Base-by-base conservation (phyloP, 129 eudicot species). In the Kitagawia praeruptora region DNA sequence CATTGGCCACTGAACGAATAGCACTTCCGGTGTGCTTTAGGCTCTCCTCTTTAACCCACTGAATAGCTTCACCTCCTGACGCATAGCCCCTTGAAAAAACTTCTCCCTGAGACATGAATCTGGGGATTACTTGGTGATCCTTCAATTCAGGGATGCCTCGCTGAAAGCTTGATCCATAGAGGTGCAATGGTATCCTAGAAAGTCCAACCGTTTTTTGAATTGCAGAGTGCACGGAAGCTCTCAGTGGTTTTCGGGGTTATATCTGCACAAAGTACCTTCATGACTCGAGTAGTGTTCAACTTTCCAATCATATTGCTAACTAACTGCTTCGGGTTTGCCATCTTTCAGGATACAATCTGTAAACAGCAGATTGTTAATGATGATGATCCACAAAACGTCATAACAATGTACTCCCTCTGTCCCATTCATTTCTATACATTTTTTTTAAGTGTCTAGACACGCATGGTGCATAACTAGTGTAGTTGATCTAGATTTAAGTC, bases 81-180 rank as follows among this genome's bases (percentile, higher is more conserved):
- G 72, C 72, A 31, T 31, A 66, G 41, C 72, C 72, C 72, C 72
- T 31, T 34, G 41, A 4, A 8, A 66, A 34, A 27, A 66, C 41
- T 31, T 66, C 72, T 66, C 72, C 72, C 41, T 66, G 72, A 28
- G 40, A 66, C 41, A 66, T 66, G 72, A 66, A 66, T 14, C 72
- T 41, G 2, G 72, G 72, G 23, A 34, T 31, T 12, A 34, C 72
- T 4, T 34, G 72, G 41, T 31, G 41, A 66, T 13, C 2, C 15
- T 58, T 58, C 34, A 31, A 66, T 12, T 41, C 72, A 31, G 72
- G 41, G 23, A 34, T 31, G 18, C 40, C 72, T 66, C 72, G 41
- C 19, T 31, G 72, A 66, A 66, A 66, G 41, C 10, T 66, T 66
- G 72, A 66, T 31, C 72, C 72, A 66, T 66, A 66, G 72, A 13